Evolutionary conservation across 164 flowering plant species (phyloP).

Genomic region (Chimonanthus praecox): DNA sequence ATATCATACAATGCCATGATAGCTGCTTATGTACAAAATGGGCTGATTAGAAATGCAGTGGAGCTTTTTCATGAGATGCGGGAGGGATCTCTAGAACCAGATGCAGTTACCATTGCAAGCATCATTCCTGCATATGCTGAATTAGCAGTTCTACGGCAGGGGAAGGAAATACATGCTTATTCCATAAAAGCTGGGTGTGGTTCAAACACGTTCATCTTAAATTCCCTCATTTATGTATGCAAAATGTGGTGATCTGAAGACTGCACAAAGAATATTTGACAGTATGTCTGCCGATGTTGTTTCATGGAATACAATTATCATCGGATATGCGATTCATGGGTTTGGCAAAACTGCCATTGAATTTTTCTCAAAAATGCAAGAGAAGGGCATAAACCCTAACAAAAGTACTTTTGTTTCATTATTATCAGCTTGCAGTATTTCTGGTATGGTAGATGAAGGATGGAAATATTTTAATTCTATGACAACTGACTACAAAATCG

Average conservation of each 20-base stretch:
- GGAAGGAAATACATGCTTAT: slow-evolving; percentile 49
- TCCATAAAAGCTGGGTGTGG: slow-evolving; percentile 26
- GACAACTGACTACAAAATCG: slow-evolving; percentile 40
- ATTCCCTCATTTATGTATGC: slow-evolving; percentile 62
- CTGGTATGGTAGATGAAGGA: slow-evolving; percentile 59
- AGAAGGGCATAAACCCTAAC: slow-evolving; percentile 40
- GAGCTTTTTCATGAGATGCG: slow-evolving; percentile 20
- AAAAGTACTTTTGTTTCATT: slow-evolving; percentile 59
- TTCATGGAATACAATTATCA: slow-evolving; percentile 69
- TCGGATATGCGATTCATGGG: slow-evolving; percentile 72
- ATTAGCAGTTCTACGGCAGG: slow-evolving; percentile 34
- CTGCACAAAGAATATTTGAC: slow-evolving; percentile 41
- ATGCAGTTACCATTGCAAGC: slow-evolving; percentile 49
- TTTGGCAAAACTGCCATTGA: slow-evolving; percentile 31
- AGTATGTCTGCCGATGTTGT: slow-evolving; percentile 42
- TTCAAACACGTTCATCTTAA: slow-evolving; percentile 34
- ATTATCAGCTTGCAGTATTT: slow-evolving; percentile 51
- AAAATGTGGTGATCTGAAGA: slow-evolving; percentile 48
- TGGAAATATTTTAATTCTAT: slow-evolving; percentile 49
- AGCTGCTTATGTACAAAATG: slow-evolving; percentile 23
- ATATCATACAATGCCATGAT: slow-evolving; percentile 28
- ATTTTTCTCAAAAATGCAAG: slow-evolving; percentile 43
- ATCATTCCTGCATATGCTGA: slow-evolving; percentile 58
- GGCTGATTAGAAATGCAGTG: slow-evolving; percentile 15
- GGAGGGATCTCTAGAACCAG: slow-evolving; percentile 26